Base-by-base conservation (phyloP, 2,329 filamentous ascomycete genomes). In the Nothomitra cinnamomea region DNA sequence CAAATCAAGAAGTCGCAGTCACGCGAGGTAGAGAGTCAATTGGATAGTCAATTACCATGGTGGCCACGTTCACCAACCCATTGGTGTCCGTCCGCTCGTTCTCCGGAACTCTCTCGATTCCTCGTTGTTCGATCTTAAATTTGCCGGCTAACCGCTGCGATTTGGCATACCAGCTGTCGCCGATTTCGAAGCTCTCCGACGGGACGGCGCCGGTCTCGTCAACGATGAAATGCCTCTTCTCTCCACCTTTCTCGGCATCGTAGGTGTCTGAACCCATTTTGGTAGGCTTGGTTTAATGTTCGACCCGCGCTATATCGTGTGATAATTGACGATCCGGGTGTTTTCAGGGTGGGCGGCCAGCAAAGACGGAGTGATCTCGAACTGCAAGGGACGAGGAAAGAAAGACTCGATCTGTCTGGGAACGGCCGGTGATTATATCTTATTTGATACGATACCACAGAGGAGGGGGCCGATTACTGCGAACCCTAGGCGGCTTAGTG, bases 21-120 rank as follows among this genome's bases (percentile, higher is more conserved):
- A 45, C 15, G 40, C 25, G 10, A 52, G 8, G 25, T 49, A 35
- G n/a, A 38, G 28, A n/a, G n/a, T n/a, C 8, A 50, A 8, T 50
- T 40, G 8, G 24, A 17, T 4, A 17, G n/a, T 22, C 58, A 66
- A 74, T 64, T 72, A 85, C 82, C 78, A 87, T 77, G 24, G 82
- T 87, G 51, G 79, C 78, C 57, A 85, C 76, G 60, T 85, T 83
- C 61, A 76, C 69, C 65, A 83, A 73, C 22, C 76, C 78, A 36
- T 69, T 75, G 10, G 21, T 21, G 64, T 85, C 80, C 4, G 74
- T 80, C 59, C 82, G 71, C 68, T 87, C 83, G 60, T 82, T 72
- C 53, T 78, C 77, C 0, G 82, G 83, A 35, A 87, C 83, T 49
- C 83, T 75, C 67, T 88, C 83, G 56, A 88, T 85, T 53, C 84